Evolutionary conservation across 768 basidiomycete species (phyloP), one percentile per base, ranked within the genome.

Genomic region (Macrolepiota dolichaula): DNA sequence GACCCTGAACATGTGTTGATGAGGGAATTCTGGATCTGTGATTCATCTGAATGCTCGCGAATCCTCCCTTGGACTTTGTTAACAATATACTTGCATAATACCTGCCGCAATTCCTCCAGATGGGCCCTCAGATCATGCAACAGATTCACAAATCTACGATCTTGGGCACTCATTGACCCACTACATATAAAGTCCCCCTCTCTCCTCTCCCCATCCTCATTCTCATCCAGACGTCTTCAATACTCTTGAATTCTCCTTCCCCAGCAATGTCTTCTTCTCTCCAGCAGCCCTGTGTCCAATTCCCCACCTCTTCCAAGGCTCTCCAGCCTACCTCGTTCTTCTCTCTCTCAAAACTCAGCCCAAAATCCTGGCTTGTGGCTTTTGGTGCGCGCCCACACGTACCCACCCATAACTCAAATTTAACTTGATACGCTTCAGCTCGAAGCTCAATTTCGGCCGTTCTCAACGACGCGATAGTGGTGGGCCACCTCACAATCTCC

Each of bases 361-460:
- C 82, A 36, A 73, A 75, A 61, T 77, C 81, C 27, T 83, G 82
- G 82, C 68, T 78, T 17, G 71, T 75, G 57, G 70, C 78, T n/a
- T 78, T 85, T 66, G 83, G 83, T 83, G 71, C 55, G 72, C 61
- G 32, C 42, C 57, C 54, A 57, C 55, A 24, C 59, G 27, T 29
- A 10, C 40, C 59, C 35, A 60, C 53, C 55, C 55, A 9, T 52
- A 46, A 25, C n/a, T 22, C 6, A 32, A 53, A 53, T 17, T 17
- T 53, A n/a, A 60, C 40, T 53, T 19, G 10, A 25, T 13, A 54
- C 53, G 42, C 50, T 62, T 1, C 67, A 87, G 87, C 87, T 10
- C 84, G 86, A 36, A 76, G 74, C 54, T 88, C 87, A 7, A 81
- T 88, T 63, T 76, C 86, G 25, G 74, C 84, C 4, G 78, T 86